Evolutionary conservation across 106 monocot genomes (phyloP).

Genomic region (Apostasia shenzhenica): DNA sequence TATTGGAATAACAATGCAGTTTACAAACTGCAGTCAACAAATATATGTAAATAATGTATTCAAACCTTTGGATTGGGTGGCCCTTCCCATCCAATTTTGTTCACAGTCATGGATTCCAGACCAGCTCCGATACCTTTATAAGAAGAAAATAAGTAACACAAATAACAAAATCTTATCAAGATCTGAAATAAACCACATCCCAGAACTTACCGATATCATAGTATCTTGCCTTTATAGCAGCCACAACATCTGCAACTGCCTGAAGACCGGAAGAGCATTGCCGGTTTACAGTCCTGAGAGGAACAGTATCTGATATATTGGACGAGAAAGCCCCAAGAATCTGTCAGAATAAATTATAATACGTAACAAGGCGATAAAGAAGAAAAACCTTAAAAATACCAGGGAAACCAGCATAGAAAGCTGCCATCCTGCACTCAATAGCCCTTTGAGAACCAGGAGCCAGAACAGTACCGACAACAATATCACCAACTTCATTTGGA

Average conservation of each 20-base stretch:
- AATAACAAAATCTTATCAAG: background rate
- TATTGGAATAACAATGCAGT: background rate
- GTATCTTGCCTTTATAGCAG: constrained; percentile 59
- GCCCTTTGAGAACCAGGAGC: constrained; percentile 89
- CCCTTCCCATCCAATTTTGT: constrained; percentile 26
- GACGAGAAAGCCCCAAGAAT: background rate
- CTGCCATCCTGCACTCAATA: constrained; percentile 78
- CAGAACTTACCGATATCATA: constrained; percentile 48
- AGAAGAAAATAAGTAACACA: background rate
- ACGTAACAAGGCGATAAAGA: background rate
- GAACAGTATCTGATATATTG: constrained; percentile 51
- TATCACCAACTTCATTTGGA: constrained; percentile 86
- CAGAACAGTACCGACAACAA: constrained; percentile 82
- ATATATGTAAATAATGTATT: background rate
- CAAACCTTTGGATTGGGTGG: constrained; percentile 52
- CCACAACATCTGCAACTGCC: constrained; percentile 77
- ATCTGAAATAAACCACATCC: background rate
- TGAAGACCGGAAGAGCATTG: constrained; percentile 88
- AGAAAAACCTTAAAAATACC: constrained; percentile 25
- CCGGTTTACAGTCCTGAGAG: constrained; percentile 66
- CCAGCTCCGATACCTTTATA: constrained; percentile 63
- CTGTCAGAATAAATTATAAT: background rate
- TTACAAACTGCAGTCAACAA: background rate
- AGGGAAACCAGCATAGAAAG: constrained; percentile 92
- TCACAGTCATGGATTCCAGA: constrained; percentile 56